A percentile compares a stretch with the other conserved stretches of the same genome.
These are phyloP conservation scores for Juglanconis juglandina DNA, from an alignment of 2,329 filamentous ascomycete species.

Conservation along the genomic window DNA sequence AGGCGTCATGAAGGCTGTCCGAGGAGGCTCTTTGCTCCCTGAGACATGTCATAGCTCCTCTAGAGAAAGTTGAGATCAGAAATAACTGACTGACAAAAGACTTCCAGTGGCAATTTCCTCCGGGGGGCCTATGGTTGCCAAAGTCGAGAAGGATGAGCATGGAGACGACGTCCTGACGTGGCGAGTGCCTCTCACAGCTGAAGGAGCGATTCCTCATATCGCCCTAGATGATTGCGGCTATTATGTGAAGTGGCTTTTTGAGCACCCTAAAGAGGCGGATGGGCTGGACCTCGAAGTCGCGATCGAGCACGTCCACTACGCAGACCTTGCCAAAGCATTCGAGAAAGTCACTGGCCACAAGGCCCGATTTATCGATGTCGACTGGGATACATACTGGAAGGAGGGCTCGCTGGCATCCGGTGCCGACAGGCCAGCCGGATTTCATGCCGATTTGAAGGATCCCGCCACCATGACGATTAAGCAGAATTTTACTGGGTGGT, in stretches of 20 bases:
- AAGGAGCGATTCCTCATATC: conserved; percentile 39
- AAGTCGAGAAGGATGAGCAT: conserved; percentile 27
- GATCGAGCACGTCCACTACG: conserved; percentile 28
- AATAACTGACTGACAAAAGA: no score
- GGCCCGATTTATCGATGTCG: conserved; percentile 25
- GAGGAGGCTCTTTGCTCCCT: no score
- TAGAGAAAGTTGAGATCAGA: no score
- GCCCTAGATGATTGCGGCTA: conserved; percentile 44
- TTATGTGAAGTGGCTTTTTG: conserved; percentile 48
- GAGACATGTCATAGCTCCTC: no score
- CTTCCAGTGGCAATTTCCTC: conserved; percentile 30
- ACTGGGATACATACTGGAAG: conserved; percentile 4
- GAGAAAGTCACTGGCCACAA: conserved; percentile 29
- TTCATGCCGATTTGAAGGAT: conserved; percentile 4
- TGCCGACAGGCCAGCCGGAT: not conserved
- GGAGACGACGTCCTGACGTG: conserved; percentile 37
- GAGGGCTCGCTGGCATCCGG: not conserved
- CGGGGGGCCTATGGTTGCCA: conserved; percentile 36
- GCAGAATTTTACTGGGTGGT: conserved; percentile 25
- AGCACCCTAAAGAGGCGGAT: conserved; percentile 38
- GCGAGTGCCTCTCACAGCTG: conserved; percentile 35
- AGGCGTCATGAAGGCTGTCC: no score
- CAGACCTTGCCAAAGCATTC: conserved; percentile 29
- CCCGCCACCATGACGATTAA: conserved; percentile 20
- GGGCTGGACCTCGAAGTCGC: conserved; percentile 44